These are phyloP conservation scores for Fusarium equiseti DNA, from an alignment of 2,329 filamentous ascomycete genomes.

Conservation along the genomic window DNA sequence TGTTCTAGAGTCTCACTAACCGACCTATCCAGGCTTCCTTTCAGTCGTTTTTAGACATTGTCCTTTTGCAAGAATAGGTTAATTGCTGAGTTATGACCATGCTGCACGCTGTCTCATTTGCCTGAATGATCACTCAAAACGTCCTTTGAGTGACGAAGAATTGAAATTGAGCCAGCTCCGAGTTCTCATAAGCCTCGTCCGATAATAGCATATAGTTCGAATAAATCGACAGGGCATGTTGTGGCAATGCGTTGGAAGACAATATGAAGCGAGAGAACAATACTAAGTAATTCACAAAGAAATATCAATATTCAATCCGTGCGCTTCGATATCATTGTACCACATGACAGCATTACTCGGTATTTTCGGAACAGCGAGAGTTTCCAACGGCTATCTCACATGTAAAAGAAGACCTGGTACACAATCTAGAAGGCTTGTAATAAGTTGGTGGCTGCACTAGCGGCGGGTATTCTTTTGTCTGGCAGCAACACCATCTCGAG, in stretches of 20 bases:
- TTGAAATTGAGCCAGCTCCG: background rate
- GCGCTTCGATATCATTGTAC: slow-evolving; percentile 6
- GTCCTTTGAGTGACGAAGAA: background rate
- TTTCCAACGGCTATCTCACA: background rate
- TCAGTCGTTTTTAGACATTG: slow-evolving; percentile 49
- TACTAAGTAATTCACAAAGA: slow-evolving; percentile 47
- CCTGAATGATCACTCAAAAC: background rate
- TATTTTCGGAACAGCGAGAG: background rate
- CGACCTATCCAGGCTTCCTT: slow-evolving; percentile 47
- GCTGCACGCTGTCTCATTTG: background rate
- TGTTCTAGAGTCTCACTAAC: slow-evolving; percentile 4
- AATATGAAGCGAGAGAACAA: slow-evolving; percentile 49
- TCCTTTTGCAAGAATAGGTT: background rate
- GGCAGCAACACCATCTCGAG: slow-evolving; percentile 42
- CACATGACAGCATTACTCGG: slow-evolving; percentile 13
- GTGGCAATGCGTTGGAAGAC: slow-evolving; percentile 19
- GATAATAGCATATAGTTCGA: background rate
- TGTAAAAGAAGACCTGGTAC: background rate
- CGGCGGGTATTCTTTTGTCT: slow-evolving; percentile 23
- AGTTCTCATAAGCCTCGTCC: background rate
- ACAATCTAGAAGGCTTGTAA: slow-evolving; percentile 13
- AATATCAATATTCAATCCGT: slow-evolving; percentile 9
- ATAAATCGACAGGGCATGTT: background rate
- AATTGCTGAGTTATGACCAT: background rate
- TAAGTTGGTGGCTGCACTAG: slow-evolving; percentile 18